Conservation (phyloP, 139 green algal species). For the Chlorella sp. region DNA sequence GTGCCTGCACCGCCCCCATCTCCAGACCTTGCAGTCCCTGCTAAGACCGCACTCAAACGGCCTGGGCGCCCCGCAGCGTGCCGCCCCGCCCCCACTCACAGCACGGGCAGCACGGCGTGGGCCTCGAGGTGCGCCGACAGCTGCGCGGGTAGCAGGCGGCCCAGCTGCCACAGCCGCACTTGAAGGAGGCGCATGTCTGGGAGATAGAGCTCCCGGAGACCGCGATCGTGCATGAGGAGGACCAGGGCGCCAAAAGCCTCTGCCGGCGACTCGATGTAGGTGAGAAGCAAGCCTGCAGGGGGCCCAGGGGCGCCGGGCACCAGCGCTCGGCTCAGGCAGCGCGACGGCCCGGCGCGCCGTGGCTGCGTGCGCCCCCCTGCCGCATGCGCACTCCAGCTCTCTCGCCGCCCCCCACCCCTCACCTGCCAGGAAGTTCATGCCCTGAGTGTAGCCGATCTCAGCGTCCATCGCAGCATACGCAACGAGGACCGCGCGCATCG, state of each 20-base stretch:
- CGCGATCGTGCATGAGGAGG: conserved; percentile 75
- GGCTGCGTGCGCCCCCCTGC: too few species aligned
- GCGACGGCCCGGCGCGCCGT: too few species aligned
- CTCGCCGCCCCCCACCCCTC: too few species aligned
- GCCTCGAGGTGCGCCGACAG: conserved; percentile 70
- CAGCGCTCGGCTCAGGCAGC: too few species aligned
- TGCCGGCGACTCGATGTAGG: conserved; percentile 61
- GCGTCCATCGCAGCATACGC: conserved; percentile 78
- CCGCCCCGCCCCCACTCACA: too few species aligned
- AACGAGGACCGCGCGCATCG: conserved; percentile 61
- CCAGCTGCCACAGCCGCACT: conserved; percentile 77
- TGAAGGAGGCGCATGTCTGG: conserved; percentile 73
- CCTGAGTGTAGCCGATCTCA: conserved; percentile 73
- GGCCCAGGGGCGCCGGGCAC: too few species aligned
- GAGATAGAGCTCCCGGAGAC: conserved; percentile 65
- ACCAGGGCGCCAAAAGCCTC: conserved; percentile 73
- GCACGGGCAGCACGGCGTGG: conserved; percentile 59
- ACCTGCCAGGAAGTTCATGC: conserved; percentile 87
- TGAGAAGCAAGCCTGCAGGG: conserved; percentile 71
- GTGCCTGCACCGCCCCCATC: too few species aligned
- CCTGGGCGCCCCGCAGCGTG: too few species aligned
- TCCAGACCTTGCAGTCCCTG: too few species aligned
- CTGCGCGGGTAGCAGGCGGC: conserved; percentile 55
- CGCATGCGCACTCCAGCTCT: too few species aligned
- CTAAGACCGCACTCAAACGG: too few species aligned